Base-by-base conservation (phyloP, 768 basidiomycete species). In the Rhizopogon rudus region DNA sequence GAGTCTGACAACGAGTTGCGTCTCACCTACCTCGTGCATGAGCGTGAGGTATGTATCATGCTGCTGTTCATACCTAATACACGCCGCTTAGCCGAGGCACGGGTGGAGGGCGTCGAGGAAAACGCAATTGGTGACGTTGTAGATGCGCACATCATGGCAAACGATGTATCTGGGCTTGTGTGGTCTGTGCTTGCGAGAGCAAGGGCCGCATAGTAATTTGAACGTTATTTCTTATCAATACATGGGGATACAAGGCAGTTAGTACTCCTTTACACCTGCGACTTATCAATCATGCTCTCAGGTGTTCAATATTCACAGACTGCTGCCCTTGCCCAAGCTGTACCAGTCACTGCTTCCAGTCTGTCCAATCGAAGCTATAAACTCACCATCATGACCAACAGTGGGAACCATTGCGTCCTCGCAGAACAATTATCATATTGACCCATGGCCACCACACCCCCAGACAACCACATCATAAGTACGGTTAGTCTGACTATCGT, bases 1-100 rank as follows among this genome's bases (percentile, higher is more conserved):
- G 77, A 77, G 28, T 84, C 90, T 1, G 88, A 91, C 56, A 91
- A 92, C 68, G 89, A 92, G 65, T 75, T 93, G 28, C 80, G 82
- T 29, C 74, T 94, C 43, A 81, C 80, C 8, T 94, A 93, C 67
- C 68, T 63, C 44, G 63, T 89, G 51, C 65, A 73, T 40, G 64
- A 71, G 3, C 69, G 63, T 12, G 70, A 68, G 10, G 60, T 88
- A 6, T 76, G 73, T 0, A 77, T 91, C 53, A 77, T 73, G 0
- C 71, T 91, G 0, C 76, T 89, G 40, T 91, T 89, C 58, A 77
- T 81, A 20, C 86, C 89, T 4, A 86, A 87, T 60, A 87, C 87
- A 0, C 73, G 82, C 49, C 77, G 79, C 44, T 69, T 92, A 7
- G 86, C 80, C 0, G 79, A 83, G 37, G 89, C 80, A 5, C 75